A percentile compares a stretch with the other conserved stretches of the same genome.
These are phyloP conservation scores for Hepatocystis sp. DNA, from an alignment of 169 alveolate species.

Conservation along the genomic window DNA sequence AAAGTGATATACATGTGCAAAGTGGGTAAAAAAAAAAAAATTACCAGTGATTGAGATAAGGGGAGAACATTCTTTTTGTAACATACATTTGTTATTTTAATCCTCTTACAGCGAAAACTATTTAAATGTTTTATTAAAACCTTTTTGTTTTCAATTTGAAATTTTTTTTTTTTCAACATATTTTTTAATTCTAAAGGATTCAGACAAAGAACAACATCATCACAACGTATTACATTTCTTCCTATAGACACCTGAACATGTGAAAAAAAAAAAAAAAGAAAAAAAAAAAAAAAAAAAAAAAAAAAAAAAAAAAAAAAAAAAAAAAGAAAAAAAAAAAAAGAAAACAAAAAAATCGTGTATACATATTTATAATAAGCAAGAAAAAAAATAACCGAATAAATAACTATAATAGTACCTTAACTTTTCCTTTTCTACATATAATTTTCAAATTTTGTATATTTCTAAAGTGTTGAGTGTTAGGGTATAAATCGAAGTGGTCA, in stretches of 20 bases:
- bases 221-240: slow-evolving; percentile 16
- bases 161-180: slow-evolving; percentile 10
- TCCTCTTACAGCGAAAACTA: slow-evolving; percentile 8
- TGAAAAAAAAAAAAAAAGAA: too few species aligned
- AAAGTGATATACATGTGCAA: neutral
- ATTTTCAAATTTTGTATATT: slow-evolving; percentile 5
- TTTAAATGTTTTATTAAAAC: slow-evolving; percentile 14
- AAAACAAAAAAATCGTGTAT: neutral
- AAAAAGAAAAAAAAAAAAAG: neutral
- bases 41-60: slow-evolving; percentile 42
- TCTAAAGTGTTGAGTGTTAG: neutral
- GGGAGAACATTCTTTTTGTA: slow-evolving; percentile 47
- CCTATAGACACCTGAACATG: slow-evolving; percentile 21
- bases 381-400: too few species aligned
- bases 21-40: neutral
- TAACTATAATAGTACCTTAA: too few species aligned
- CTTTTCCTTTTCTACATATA: neutral
- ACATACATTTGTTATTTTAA: slow-evolving; percentile 56
- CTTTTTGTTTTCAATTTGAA: slow-evolving; percentile 18
- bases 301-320: neutral
- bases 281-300: too few species aligned
- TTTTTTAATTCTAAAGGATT: slow-evolving; percentile 30
- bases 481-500: slow-evolving; percentile 28
- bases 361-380: neutral
- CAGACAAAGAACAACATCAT: slow-evolving; percentile 22